These are phyloP conservation scores for Arctium minus DNA, from an alignment of 129 eudicot species.

Conservation along the genomic window DNA sequence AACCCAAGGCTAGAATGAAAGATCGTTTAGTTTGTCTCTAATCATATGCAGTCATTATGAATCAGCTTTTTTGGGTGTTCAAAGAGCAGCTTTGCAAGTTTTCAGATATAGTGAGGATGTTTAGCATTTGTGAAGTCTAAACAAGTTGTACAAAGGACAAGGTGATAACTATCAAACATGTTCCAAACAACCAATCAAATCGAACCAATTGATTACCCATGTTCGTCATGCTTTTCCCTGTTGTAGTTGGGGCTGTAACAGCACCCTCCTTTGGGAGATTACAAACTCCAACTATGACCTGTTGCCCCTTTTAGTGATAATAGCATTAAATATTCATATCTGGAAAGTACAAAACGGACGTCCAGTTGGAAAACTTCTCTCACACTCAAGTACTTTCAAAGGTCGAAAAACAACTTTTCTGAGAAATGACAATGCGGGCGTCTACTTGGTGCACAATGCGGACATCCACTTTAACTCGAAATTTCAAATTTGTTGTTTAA, in stretches of 20 bases:
- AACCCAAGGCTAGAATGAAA: too few relatives aligned
- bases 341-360: too few relatives aligned
- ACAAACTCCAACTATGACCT: conserved; percentile 41
- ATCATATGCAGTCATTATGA: not conserved
- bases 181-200: conserved; percentile 26
- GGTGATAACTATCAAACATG: conserved; percentile 18
- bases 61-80: not conserved
- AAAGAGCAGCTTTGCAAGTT: not conserved
- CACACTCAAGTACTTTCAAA: too few relatives aligned
- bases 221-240: conserved; percentile 18
- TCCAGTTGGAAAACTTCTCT: too few relatives aligned
- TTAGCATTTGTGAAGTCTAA: conserved; percentile 6
- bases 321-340: too few relatives aligned
- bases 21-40: not conserved
- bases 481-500: too few relatives aligned
- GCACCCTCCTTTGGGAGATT: conserved; percentile 35
- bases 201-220: conserved; percentile 15
- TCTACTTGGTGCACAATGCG: too few relatives aligned
- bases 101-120: not conserved
- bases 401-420: too few relatives aligned
- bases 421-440: too few relatives aligned
- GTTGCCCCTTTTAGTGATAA: too few relatives aligned
- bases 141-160: conserved; percentile 19
- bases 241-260: conserved; percentile 29
- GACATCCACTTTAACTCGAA: too few relatives aligned